Conservation (phyloP, 2,329 filamentous ascomycete genomes). For the Curvularia eragrostidis region DNA sequence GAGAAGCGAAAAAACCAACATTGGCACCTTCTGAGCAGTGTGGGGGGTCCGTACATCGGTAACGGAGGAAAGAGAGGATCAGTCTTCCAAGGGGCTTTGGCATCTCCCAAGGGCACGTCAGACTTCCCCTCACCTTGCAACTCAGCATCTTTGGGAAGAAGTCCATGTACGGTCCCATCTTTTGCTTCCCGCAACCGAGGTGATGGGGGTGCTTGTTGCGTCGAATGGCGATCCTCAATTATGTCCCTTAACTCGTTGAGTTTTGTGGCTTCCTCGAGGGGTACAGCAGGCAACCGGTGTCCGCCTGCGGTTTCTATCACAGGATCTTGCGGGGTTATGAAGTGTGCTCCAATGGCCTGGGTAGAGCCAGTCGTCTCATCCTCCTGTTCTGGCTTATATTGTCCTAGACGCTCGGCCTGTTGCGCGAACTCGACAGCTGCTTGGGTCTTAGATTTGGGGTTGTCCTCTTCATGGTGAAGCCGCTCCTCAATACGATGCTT, state of each 20-base stretch:
- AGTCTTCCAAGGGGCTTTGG: slow-evolving; percentile 69
- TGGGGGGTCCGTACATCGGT: slow-evolving; percentile 80
- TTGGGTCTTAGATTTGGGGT: slow-evolving; percentile 41
- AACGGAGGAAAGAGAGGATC: slow-evolving; percentile 85
- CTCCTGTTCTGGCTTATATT: slow-evolving; percentile 52
- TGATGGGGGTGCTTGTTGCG: slow-evolving; percentile 36
- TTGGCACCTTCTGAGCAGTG: slow-evolving; percentile 68
- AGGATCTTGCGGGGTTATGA: slow-evolving; percentile 72
- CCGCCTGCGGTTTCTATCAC: slow-evolving; percentile 74
- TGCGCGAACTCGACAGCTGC: slow-evolving; percentile 64
- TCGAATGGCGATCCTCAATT: slow-evolving; percentile 50
- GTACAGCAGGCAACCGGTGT: slow-evolving; percentile 70
- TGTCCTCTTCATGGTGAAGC: slow-evolving; percentile 26
- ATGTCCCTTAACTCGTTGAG: slow-evolving; percentile 69
- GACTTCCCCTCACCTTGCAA: slow-evolving; percentile 52
- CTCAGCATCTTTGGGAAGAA: slow-evolving; percentile 30
- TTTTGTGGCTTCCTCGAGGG: slow-evolving; percentile 72
- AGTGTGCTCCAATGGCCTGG: slow-evolving; percentile 66
- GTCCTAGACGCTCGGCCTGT: slow-evolving; percentile 61
- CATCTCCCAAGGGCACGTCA: slow-evolving; percentile 53
- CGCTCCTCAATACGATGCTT: slow-evolving; percentile 25
- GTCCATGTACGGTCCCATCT: slow-evolving; percentile 53
- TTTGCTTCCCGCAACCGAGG: slow-evolving; percentile 49
- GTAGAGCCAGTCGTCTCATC: slow-evolving; percentile 55
- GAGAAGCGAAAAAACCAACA: slow-evolving; percentile 69